Evolutionary conservation across 2,329 filamentous ascomycete species (phyloP), one percentile per base, ranked within the genome.

Genomic region (Cercospora janseana): DNA sequence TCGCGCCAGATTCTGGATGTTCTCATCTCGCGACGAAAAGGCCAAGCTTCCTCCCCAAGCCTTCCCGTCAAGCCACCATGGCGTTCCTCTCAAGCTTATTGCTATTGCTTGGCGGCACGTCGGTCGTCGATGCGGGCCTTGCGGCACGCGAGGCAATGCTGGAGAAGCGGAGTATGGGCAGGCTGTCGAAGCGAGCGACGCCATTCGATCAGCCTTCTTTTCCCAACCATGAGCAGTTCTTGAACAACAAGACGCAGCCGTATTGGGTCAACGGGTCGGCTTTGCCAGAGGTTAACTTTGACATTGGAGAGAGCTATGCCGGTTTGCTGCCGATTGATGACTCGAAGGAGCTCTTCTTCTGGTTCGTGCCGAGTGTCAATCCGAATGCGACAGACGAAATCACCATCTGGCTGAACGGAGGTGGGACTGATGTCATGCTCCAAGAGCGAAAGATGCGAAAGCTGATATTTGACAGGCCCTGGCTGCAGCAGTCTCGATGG

Each of bases 311-410:
- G 52, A 59, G 58, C 12, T 69, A 65, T 40, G 58, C 62, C n/a
- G 64, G 64, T 31, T 45, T 60, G 5, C 46, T 67, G 7, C 58
- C 62, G 23, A 61, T 66, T 42, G 46, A 49, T 15, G 60, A 61
- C 21, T 38, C 52, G 12, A 58, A 57, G 9, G 52, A 59, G 13
- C 64, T 78, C 0, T 78, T 71, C 58, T 78, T 76, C 54, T 70
- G 72, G 71, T 74, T 75, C 55, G 75, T 75, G 52, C 74, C 75
- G 29, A 72, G 72, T 2, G 67, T 65, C 4, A 70, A 74, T 35
- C 69, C 70, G 2, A 65, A 65, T 12, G 70, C 71, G 10, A 68
- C 67, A 4, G 73, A 76, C 35, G 65, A 69, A 40, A 60, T 69
- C n/a, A 53, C 55, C 1, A 63, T 68, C 24, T 68, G 64, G 63